A percentile compares a stretch with the other conserved stretches of the same genome.
These are phyloP conservation scores for Flagelloscypha sp. DNA, from an alignment of 768 basidiomycete genomes.

Conservation along the genomic window DNA sequence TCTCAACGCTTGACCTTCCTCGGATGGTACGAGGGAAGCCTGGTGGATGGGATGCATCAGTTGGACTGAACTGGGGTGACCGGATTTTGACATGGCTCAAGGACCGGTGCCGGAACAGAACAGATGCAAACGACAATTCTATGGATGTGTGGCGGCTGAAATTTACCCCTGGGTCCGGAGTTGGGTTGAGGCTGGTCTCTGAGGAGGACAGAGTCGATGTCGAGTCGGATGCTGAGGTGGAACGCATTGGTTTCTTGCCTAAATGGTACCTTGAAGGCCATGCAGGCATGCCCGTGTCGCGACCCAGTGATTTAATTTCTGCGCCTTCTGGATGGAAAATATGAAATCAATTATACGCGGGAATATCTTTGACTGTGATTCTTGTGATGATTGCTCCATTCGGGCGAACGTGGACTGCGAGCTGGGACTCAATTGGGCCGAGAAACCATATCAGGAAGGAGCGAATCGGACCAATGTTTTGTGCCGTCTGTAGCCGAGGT, in stretches of 20 bases:
- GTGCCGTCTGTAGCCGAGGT: too few relatives aligned
- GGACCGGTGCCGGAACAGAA: conserved; percentile 18
- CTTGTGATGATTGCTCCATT: too few relatives aligned
- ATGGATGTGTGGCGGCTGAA: conserved; percentile 61
- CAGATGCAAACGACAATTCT: conserved; percentile 16
- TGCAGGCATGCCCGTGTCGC: too few relatives aligned
- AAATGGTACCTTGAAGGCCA: conserved; percentile 49
- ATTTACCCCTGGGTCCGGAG: conserved; percentile 53
- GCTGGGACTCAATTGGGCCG: too few relatives aligned
- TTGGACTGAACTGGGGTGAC: conserved; percentile 72
- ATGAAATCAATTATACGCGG: too few relatives aligned
- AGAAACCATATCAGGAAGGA: too few relatives aligned
- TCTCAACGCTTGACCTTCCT: conserved; percentile 75
- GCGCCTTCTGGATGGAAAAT: too few relatives aligned
- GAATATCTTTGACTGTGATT: too few relatives aligned
- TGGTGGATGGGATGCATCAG: conserved; percentile 66
- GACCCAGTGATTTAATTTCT: too few relatives aligned
- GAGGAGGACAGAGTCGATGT: conserved; percentile 32
- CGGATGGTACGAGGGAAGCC: conserved; percentile 68
- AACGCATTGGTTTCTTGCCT: conserved; percentile 74
- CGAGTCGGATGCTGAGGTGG: conserved; percentile 60
- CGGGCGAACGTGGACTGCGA: too few relatives aligned
- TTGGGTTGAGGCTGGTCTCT: conserved; percentile 44
- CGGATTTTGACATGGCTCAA: conserved; percentile 50
- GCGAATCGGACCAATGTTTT: too few relatives aligned